Conservation (phyloP, 345 rosid genomes). For the Passiflora organensis region DNA sequence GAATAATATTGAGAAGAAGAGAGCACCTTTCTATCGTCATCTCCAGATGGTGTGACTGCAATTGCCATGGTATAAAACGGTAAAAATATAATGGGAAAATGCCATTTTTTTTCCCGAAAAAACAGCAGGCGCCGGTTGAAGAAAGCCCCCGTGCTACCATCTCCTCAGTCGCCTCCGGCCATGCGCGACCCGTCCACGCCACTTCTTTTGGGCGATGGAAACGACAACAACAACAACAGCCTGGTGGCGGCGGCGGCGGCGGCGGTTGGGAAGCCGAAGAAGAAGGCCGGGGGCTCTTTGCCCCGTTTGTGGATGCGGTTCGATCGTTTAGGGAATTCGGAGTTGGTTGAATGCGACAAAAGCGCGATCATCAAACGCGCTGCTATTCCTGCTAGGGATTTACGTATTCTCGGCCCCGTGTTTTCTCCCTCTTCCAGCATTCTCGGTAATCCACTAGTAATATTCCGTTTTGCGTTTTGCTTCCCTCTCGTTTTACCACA, state of each 20-base stretch:
- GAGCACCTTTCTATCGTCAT: too few species aligned
- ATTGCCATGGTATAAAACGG: too few species aligned
- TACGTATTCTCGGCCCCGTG: constrained; percentile 89
- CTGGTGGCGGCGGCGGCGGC: constrained; percentile 2
- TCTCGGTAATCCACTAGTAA: constrained; percentile 35
- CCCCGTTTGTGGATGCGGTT: constrained; percentile 90
- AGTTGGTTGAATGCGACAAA: constrained; percentile 81
- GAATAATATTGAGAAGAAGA: too few species aligned
- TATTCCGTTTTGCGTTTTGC: not conserved
- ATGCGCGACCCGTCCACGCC: constrained; percentile 12
- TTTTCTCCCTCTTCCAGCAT: constrained; percentile 86
- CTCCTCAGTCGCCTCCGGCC: constrained; percentile 11
- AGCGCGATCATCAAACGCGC: constrained; percentile 63
- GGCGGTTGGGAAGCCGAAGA: constrained; percentile 56
- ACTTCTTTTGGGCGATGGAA: not conserved
- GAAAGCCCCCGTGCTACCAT: not conserved
- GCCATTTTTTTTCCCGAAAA: constrained; percentile 5
- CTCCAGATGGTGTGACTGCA: too few species aligned
- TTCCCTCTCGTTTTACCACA: not conserved
- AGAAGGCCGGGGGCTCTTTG: constrained; percentile 70
- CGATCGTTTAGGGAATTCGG: constrained; percentile 70
- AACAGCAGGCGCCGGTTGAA: constrained; percentile 13
- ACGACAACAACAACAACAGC: not conserved
- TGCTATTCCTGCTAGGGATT: constrained; percentile 82
- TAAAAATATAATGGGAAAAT: constrained; percentile 26